Conservation (phyloP, 2,329 filamentous ascomycete species). For the Penicillium sclerotigenum region DNA sequence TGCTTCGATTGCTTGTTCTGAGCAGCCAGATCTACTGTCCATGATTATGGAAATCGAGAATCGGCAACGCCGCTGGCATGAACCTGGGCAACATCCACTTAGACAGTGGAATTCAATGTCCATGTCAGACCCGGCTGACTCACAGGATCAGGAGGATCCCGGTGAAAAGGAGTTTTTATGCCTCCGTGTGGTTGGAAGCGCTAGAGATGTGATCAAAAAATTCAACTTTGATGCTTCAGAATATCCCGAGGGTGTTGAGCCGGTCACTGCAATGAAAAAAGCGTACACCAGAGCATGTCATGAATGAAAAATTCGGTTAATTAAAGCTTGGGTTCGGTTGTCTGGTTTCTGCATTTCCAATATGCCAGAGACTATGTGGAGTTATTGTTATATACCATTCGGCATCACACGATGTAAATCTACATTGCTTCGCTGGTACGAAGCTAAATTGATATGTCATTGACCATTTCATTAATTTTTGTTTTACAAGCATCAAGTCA, state of each 20-base stretch:
- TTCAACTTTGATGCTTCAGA: constrained; percentile 37
- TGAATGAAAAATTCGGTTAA: not conserved
- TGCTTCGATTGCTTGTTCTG: constrained; percentile 27
- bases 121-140: not conserved
- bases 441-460: constrained; percentile 7
- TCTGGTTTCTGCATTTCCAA: not conserved
- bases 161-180: constrained; percentile 35
- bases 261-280: not conserved
- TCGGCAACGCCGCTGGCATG: constrained; percentile 45
- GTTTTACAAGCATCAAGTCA: constrained; percentile 9
- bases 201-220: constrained; percentile 33
- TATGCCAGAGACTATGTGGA: not conserved
- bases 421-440: constrained; percentile 1
- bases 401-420: not conserved
- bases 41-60: constrained; percentile 42
- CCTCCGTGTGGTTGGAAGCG: constrained; percentile 34
- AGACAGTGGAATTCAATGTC: constrained; percentile 10
- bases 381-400: not conserved
- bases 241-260: constrained; percentile 29
- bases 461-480: constrained; percentile 23
- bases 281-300: not conserved
- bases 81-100: constrained; percentile 23
- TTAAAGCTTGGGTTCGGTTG: not conserved
- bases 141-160: not conserved
- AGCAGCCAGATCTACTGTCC: constrained; percentile 35